phyloP scores from a whole-genome alignment of 2,329 filamentous ascomycete species.

The Phialophora verrucosa region DNA sequence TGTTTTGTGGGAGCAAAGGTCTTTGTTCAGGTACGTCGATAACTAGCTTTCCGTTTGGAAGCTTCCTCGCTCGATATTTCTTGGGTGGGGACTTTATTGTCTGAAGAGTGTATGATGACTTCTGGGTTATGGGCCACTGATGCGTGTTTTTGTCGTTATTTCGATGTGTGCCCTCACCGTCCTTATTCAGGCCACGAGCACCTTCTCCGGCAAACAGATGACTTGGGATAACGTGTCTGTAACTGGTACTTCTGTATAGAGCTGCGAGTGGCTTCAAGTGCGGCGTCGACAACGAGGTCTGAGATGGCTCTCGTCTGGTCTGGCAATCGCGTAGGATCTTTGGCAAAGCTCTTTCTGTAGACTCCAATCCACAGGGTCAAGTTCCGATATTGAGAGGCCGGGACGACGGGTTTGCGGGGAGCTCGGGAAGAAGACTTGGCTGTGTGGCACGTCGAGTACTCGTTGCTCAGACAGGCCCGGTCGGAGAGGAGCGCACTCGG shows the following conservation, averaged over 20 bases:
- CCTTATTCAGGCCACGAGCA: not conserved
- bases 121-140: not conserved
- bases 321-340: not conserved
- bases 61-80: not conserved
- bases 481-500: slow-evolving; percentile 3
- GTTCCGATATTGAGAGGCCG: not conserved
- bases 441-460: not conserved
- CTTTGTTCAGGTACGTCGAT: slow-evolving; percentile 2
- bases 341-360: slow-evolving; percentile 16
- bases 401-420: slow-evolving; percentile 23
- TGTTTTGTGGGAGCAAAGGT: slow-evolving; percentile 2
- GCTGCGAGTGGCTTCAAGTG: slow-evolving; percentile 2
- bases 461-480: not conserved
- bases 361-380: slow-evolving; percentile 29
- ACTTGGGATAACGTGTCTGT: not conserved
- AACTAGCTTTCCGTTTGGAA: slow-evolving; percentile 30
- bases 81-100: slow-evolving; percentile 1
- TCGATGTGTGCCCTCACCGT: not conserved
- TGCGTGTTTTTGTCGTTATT: not conserved
- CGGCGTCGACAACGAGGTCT: not conserved
- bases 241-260: slow-evolving; percentile 1
- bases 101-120: not conserved
- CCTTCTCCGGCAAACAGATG: not conserved
- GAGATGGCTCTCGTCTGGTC: slow-evolving; percentile 8
- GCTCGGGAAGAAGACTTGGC: slow-evolving; percentile 18